Percentiles rank a stretch among this genome's conserved stretches.
Evolutionary conservation across 2,329 filamentous ascomycete genomes (phyloP).

Genomic region (Lasiodiplodia theobromae): DNA sequence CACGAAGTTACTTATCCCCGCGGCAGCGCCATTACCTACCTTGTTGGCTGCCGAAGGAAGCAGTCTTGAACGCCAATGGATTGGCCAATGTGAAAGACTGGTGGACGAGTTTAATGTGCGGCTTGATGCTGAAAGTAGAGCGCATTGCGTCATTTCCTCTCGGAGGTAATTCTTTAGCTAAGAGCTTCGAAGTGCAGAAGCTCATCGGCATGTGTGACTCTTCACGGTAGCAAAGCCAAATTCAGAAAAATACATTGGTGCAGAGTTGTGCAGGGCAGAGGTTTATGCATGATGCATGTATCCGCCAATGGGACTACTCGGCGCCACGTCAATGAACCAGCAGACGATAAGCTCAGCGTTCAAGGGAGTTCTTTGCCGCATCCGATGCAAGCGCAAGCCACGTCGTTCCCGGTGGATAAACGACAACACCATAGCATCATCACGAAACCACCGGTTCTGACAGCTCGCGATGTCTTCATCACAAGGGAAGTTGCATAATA

Average conservation of each 20-base stretch:
- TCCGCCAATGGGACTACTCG: neutral
- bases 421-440: neutral
- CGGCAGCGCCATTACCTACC: neutral
- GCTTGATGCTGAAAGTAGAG: neutral
- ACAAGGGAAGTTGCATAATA: neutral
- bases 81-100: neutral
- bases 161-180: neutral
- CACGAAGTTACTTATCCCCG: neutral
- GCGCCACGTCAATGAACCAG: constrained; percentile 3
- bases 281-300: neutral
- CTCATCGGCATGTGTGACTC: neutral
- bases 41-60: neutral
- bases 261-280: neutral
- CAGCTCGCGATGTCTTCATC: neutral
- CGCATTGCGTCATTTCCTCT: neutral
- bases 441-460: neutral
- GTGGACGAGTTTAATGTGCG: neutral
- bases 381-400: constrained; percentile 1
- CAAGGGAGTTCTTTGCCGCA: constrained; percentile 9
- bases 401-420: neutral
- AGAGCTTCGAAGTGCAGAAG: neutral
- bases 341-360: neutral
- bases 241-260: neutral
- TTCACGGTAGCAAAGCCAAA: neutral
- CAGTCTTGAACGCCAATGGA: neutral